Base-by-base conservation (phyloP, 306 rosid species). In the Lotus japonicus region DNA sequence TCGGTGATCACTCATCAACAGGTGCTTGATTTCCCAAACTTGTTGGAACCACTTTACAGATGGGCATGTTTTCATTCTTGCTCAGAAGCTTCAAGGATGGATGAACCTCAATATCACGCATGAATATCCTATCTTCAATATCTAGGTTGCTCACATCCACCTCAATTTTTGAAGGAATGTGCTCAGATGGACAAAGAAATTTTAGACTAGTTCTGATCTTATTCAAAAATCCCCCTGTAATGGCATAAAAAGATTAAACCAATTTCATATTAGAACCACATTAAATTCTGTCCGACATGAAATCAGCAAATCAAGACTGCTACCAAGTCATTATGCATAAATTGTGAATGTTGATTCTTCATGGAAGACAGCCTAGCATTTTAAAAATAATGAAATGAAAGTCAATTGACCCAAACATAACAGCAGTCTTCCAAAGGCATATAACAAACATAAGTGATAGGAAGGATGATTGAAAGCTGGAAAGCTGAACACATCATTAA, bases 61-160 rank as follows among this genome's bases (percentile, higher is more conserved):
- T 74, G 46, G 99, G 95, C 88, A 85, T 84, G 65, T 49, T 77
- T 68, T 94, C 95, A 13, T 90, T 86, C 87, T 81, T 82, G 72
- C 92, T 85, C 44, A 90, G 85, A 73, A 94, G 96, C 90, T 88
- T 90, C 85, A 90, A 39, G 51, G 92, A 90, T 58, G 96, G 90
- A 78, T 86, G 90, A 59, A 90, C 82, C 68, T 79, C 81, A 5
- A 90, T 54, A 31, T 94, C 95, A 8, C 67, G 86, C 64, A 87
- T 80, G 79, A 84, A 77, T 31, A 92, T 58, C 72, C 85, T 85
- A 59, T 94, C 96, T 36, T 87, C 96, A 43, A 90, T 72, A 62
- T 94, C 99, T 52, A 94, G 84, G 14, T 88, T 77, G 85, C 97
- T 85, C 41, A 86, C 82, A 61, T 94, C 97, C 70, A 94, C 95